A percentile compares a stretch with the other conserved stretches of the same genome.
Evolutionary conservation across 2,329 filamentous ascomycete genomes (phyloP).

Genomic region (Scedosporium boydii): DNA sequence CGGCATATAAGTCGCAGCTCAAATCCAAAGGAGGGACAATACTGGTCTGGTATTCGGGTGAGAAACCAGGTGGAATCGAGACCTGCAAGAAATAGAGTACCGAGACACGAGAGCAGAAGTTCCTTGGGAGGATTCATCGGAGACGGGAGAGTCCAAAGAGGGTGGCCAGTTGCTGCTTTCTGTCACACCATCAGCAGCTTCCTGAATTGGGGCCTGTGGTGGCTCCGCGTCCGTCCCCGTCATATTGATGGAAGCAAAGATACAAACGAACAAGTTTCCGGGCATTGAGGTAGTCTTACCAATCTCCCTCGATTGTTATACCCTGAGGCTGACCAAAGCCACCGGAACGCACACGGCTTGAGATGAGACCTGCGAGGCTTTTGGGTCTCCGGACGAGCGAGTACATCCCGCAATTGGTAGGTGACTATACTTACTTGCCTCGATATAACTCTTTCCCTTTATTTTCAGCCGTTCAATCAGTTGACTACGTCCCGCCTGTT

Average conservation of each 20-base stretch:
- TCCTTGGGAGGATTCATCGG: neutral
- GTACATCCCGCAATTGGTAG: too few species aligned
- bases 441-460: too few species aligned
- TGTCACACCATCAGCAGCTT: neutral
- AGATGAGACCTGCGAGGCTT: too few species aligned
- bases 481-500: too few species aligned
- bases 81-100: neutral
- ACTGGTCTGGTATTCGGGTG: neutral
- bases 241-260: neutral
- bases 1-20: neutral
- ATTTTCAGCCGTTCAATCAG: too few species aligned
- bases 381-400: too few species aligned
- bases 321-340: too few species aligned
- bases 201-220: neutral
- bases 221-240: neutral
- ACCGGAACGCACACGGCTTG: too few species aligned
- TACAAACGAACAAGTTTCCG: neutral
- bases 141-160: neutral
- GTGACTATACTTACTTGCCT: too few species aligned
- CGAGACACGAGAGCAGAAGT: neutral
- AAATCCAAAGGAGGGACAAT: neutral
- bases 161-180: neutral
- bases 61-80: neutral
- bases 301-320: neutral
- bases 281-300: neutral